Conservation (phyloP, 2,329 filamentous ascomycete species). For the Magnaporthiopsis incrustans region DNA sequence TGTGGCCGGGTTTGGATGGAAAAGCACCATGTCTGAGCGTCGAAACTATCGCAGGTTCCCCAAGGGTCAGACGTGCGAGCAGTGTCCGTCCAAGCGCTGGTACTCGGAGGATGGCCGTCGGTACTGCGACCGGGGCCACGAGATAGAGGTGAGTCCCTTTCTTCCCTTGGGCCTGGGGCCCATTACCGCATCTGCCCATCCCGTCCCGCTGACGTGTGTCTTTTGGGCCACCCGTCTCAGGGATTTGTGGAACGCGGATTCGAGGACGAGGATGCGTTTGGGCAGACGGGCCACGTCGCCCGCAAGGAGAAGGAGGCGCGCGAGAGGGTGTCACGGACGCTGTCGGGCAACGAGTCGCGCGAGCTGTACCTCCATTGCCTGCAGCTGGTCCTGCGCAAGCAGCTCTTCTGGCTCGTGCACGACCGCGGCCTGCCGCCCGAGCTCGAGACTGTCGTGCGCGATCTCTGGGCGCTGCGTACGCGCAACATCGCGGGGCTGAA, state of each 20-base stretch:
- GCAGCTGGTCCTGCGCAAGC: constrained; percentile 77
- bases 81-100: constrained; percentile 65
- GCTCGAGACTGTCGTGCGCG: constrained; percentile 70
- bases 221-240: constrained; percentile 17
- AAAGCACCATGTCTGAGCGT: constrained; percentile 24
- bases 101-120: constrained; percentile 68
- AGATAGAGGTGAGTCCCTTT: constrained; percentile 52
- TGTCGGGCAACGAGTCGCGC: constrained; percentile 60
- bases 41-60: constrained; percentile 34
- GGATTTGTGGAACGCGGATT: constrained; percentile 48
- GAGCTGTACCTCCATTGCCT: constrained; percentile 77
- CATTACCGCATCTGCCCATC: neutral
- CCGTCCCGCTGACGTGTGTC: constrained; percentile 4
- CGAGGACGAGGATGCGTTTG: constrained; percentile 63
- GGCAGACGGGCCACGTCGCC: constrained; percentile 45
- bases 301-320: constrained; percentile 51
- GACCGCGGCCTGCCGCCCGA: constrained; percentile 60
- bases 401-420: constrained; percentile 65
- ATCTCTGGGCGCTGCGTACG: constrained; percentile 74
- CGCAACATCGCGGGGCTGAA: constrained; percentile 47
- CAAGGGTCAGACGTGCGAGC: constrained; percentile 45
- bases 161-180: neutral
- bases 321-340: constrained; percentile 45
- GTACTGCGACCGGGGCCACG: constrained; percentile 75
- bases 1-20: constrained; percentile 11